These are phyloP conservation scores for Stephania yunnanensis DNA, from an alignment of 164 flowering plant genomes.

Conservation along the genomic window DNA sequence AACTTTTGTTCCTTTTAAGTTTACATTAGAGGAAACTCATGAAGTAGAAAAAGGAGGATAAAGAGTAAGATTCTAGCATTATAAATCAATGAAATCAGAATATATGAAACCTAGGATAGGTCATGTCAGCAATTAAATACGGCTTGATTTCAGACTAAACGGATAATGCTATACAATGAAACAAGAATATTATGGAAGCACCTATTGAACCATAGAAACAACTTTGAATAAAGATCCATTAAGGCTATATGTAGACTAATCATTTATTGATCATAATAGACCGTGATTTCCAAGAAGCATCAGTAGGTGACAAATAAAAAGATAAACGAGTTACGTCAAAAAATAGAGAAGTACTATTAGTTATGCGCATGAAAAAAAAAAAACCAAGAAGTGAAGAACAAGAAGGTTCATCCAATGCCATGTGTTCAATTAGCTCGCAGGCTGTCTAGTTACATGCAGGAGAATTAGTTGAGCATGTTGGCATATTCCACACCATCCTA, in stretches of 20 bases:
- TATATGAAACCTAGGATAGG: too few relatives aligned
- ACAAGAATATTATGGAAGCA: background rate
- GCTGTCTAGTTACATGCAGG: background rate
- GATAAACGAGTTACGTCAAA: background rate
- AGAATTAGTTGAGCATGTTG: background rate
- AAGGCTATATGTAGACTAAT: background rate
- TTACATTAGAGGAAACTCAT: too few relatives aligned
- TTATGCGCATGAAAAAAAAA: too few relatives aligned
- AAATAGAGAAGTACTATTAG: too few relatives aligned
- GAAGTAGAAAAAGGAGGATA: too few relatives aligned
- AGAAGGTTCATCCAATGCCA: background rate
- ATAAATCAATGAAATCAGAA: too few relatives aligned
- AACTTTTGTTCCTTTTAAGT: too few relatives aligned
- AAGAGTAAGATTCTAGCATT: too few relatives aligned
- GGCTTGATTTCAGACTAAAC: background rate
- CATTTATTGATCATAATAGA: too few relatives aligned
- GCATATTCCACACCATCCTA: background rate
- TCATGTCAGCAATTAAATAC: background rate
- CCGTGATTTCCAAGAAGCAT: background rate
- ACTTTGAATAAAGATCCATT: background rate
- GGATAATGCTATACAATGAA: background rate
- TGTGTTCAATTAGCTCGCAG: background rate
- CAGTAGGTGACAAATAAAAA: background rate
- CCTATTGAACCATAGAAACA: background rate
- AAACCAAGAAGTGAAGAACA: too few relatives aligned